Evolutionary conservation across 169 alveolate species (phyloP).

Genomic region (Cryptosporidium xiaoi): DNA sequence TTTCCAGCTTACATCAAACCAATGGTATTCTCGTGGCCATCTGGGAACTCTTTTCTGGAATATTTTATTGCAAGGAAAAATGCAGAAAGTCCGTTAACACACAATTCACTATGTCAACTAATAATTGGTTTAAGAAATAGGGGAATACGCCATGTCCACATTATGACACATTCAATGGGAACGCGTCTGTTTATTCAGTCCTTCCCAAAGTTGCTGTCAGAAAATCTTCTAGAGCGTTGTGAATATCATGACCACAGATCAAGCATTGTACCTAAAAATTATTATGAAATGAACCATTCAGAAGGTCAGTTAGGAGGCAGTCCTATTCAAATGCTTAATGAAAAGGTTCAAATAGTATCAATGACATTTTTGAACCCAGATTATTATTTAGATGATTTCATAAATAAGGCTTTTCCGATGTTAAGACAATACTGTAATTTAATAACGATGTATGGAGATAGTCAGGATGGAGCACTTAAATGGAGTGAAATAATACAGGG

Average conservation of each 20-base stretch:
- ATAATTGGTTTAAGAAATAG: conserved; percentile 64
- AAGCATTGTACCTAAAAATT: conserved; percentile 19
- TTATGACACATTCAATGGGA: conserved; percentile 86
- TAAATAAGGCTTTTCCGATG: conserved; percentile 83
- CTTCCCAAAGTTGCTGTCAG: conserved; percentile 79
- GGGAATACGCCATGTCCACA: conserved; percentile 85
- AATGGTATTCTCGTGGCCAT: conserved; percentile 86
- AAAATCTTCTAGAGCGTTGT: conserved; percentile 76
- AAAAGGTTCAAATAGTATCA: conserved; percentile 77
- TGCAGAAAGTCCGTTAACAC: conserved; percentile 68
- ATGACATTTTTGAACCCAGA: conserved; percentile 85
- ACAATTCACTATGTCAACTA: conserved; percentile 41
- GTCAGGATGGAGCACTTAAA: conserved; percentile 82
- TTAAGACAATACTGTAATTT: conserved; percentile 86
- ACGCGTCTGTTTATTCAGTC: conserved; percentile 83
- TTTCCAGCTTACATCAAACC: conserved; percentile 87
- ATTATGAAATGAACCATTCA: conserved; percentile 30
- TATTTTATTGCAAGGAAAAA: conserved; percentile 78
- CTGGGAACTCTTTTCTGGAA: conserved; percentile 78
- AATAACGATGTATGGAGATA: conserved; percentile 88
- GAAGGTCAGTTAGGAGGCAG: conserved; percentile 12
- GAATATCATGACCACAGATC: conserved; percentile 75
- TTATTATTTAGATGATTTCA: conserved; percentile 81
- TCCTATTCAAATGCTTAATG: not conserved
- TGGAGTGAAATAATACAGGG: conserved; percentile 82